These are phyloP conservation scores for Clonostachys solani DNA, from an alignment of 2,329 filamentous ascomycete genomes.

Conservation along the genomic window DNA sequence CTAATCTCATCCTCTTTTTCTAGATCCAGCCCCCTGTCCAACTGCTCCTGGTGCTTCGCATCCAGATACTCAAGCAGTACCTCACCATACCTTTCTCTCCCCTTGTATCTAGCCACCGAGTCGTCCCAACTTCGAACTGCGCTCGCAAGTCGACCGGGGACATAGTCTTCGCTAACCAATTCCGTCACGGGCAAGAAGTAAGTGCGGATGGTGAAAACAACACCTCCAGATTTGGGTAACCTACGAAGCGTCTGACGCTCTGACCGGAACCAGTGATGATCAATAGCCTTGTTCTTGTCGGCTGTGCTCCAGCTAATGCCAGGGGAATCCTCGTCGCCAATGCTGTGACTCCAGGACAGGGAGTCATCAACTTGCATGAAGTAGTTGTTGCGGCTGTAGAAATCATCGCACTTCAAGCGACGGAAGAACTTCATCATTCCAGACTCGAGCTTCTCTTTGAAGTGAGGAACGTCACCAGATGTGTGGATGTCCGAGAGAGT, in stretches of 20 bases:
- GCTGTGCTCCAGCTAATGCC: conserved; percentile 71
- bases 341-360: conserved; percentile 71
- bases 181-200: conserved; percentile 72
- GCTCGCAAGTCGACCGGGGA: conserved; percentile 73
- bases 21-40: conserved; percentile 61
- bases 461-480: conserved; percentile 70
- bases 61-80: conserved; percentile 77
- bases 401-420: conserved; percentile 62
- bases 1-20: conserved; percentile 54
- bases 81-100: conserved; percentile 67
- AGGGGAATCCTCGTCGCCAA: conserved; percentile 65
- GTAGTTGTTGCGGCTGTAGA: conserved; percentile 71
- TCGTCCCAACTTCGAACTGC: conserved; percentile 79
- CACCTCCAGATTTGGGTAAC: conserved; percentile 50
- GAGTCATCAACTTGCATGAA: conserved; percentile 83
- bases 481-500: conserved; percentile 75
- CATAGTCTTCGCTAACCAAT: conserved; percentile 66
- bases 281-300: conserved; percentile 67
- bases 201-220: conserved; percentile 74
- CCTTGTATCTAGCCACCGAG: conserved; percentile 75
- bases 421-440: conserved; percentile 82
- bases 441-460: conserved; percentile 65
- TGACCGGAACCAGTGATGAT: conserved; percentile 73
- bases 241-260: conserved; percentile 69
- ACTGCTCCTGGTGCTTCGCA: conserved; percentile 66